Evolutionary conservation across 495 filamentous ascomycete species (phyloP).

Genomic region (Daldinia decipiens): DNA sequence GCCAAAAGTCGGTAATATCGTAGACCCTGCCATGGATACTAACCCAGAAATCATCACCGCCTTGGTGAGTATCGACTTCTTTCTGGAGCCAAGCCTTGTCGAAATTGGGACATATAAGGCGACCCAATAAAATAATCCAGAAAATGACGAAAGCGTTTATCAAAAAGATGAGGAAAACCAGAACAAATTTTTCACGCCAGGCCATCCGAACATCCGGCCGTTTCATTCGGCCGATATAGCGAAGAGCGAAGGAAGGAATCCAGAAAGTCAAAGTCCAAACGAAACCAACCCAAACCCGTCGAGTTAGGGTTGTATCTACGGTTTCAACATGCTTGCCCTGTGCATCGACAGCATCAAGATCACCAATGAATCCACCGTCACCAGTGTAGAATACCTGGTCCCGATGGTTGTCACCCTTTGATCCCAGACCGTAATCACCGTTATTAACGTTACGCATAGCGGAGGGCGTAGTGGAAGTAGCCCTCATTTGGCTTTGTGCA

Average conservation of each 20-base stretch:
- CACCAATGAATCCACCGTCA: slow-evolving; percentile 64
- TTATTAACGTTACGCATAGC: slow-evolving; percentile 68
- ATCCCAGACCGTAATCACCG: slow-evolving; percentile 88
- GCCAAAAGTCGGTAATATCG: slow-evolving; percentile 90
- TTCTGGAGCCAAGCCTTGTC: slow-evolving; percentile 86
- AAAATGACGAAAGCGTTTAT: slow-evolving; percentile 89
- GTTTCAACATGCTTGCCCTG: slow-evolving; percentile 80
- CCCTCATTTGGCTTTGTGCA: slow-evolving; percentile 65
- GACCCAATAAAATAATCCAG: slow-evolving; percentile 89
- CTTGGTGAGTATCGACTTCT: slow-evolving; percentile 77
- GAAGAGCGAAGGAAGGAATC: slow-evolving; percentile 88
- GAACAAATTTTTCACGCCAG: slow-evolving; percentile 93
- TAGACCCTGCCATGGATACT: slow-evolving; percentile 90
- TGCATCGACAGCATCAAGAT: slow-evolving; percentile 78
- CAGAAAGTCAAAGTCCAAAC: slow-evolving; percentile 93
- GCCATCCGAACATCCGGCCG: slow-evolving; percentile 96
- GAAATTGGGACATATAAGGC: slow-evolving; percentile 86
- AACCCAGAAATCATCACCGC: slow-evolving; percentile 83
- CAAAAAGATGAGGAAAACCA: slow-evolving; percentile 81
- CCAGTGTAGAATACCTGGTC: slow-evolving; percentile 75
- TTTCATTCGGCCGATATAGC: slow-evolving; percentile 93
- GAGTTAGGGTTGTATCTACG: slow-evolving; percentile 65
- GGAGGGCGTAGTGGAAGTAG: slow-evolving; percentile 79
- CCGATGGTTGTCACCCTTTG: slow-evolving; percentile 82
- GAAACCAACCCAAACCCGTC: slow-evolving; percentile 80